phyloP scores from a whole-genome alignment of 2,329 filamentous ascomycete species.

The Pseudogymnoascus sp. region DNA sequence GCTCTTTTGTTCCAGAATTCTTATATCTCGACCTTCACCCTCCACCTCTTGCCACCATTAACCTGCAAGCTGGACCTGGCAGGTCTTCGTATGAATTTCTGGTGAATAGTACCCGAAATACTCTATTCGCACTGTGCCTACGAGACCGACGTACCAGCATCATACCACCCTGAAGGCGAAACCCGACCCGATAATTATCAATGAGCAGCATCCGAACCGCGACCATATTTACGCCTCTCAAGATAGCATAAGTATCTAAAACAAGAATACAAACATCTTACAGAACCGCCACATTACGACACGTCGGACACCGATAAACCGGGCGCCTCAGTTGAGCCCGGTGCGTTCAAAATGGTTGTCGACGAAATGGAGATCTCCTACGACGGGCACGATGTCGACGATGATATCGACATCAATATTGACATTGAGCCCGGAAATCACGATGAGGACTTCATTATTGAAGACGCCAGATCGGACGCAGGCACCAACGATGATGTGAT shows the following conservation, averaged over 20 bases:
- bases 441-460: constrained; percentile 49
- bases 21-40: neutral
- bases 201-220: neutral
- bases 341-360: constrained; percentile 27
- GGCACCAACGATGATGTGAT: constrained; percentile 40
- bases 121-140: neutral
- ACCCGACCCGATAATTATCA: neutral
- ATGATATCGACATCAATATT: constrained; percentile 53
- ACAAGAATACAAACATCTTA: neutral
- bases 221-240: neutral
- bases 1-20: neutral
- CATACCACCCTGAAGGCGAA: neutral
- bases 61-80: neutral
- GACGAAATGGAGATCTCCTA: constrained; percentile 49
- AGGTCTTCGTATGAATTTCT: neutral
- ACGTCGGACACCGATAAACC: neutral
- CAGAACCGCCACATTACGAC: neutral
- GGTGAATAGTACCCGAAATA: neutral
- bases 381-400: constrained; percentile 35
- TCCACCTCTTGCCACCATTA: neutral
- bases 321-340: neutral
- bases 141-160: neutral
- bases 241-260: constrained; percentile 1
- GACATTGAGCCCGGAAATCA: constrained; percentile 37
- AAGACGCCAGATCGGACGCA: constrained; percentile 38